Conservation (phyloP, 164 flowering plant genomes). For the Liriodendron chinense region DNA sequence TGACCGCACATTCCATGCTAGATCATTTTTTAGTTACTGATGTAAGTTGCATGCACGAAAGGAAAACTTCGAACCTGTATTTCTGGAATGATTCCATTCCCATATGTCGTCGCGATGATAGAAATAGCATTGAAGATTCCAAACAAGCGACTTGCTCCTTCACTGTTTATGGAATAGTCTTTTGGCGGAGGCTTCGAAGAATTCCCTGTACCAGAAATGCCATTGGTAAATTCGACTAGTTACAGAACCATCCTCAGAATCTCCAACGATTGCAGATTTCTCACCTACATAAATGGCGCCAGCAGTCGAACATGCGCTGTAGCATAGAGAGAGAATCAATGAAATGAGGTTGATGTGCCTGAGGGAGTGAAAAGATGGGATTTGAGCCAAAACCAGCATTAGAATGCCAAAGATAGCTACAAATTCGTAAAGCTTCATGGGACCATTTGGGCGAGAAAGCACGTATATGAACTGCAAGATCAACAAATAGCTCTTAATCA, state of each 20-base stretch:
- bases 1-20: neutral
- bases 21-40: neutral
- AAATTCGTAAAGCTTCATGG: conserved; percentile 73
- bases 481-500: neutral
- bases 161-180: conserved; percentile 55
- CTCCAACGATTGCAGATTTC: neutral
- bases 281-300: conserved; percentile 76
- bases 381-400: conserved; percentile 75
- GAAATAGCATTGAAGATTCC: conserved; percentile 77
- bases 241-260: neutral
- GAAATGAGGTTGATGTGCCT: conserved; percentile 85
- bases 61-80: conserved; percentile 54
- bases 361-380: conserved; percentile 93
- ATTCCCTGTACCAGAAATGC: conserved; percentile 36
- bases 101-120: conserved; percentile 86
- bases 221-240: too few relatives aligned
- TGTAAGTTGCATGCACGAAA: neutral
- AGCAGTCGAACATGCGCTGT: conserved; percentile 73
- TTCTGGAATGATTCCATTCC: conserved; percentile 96
- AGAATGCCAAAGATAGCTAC: conserved; percentile 69
- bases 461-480: conserved; percentile 66
- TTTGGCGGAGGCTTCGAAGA: conserved; percentile 65
- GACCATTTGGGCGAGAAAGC: conserved; percentile 50
- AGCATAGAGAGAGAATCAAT: conserved; percentile 61
- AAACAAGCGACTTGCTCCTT: conserved; percentile 36